phyloP scores from a whole-genome alignment of 441 rosid genomes.

The Gossypium lobatum region DNA sequence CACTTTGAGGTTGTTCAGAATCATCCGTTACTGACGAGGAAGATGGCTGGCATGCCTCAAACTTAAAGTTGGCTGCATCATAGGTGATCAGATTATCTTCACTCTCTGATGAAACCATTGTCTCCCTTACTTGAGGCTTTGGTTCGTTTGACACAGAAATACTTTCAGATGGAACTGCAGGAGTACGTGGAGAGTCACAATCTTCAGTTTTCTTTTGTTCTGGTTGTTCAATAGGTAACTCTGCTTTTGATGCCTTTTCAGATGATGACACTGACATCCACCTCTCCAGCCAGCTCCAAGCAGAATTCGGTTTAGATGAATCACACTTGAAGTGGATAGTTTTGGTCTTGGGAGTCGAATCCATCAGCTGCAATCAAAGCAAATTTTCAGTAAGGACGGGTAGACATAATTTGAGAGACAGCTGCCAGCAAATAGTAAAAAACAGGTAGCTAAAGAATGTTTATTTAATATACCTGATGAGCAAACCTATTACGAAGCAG shows the following conservation, averaged over 20 bases:
- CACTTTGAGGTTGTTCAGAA: constrained; percentile 33
- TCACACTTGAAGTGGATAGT: constrained; percentile 76
- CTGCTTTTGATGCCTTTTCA: constrained; percentile 39
- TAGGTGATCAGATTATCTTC: constrained; percentile 38
- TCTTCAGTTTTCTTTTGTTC: constrained; percentile 31
- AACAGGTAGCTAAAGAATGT: constrained; percentile 6
- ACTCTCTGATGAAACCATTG: constrained; percentile 25
- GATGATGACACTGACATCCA: constrained; percentile 72
- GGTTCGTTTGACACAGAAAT: constrained; percentile 25
- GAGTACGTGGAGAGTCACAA: constrained; percentile 21
- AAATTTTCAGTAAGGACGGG: constrained; percentile 11
- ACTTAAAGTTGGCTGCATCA: constrained; percentile 31
- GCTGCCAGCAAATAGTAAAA: neutral
- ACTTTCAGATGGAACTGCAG: constrained; percentile 27
- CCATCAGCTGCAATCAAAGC: constrained; percentile 56
- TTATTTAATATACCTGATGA: constrained; percentile 52
- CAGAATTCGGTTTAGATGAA: constrained; percentile 60
- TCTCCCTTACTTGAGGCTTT: constrained; percentile 23
- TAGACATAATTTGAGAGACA: constrained; percentile 8
- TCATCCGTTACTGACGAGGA: constrained; percentile 20
- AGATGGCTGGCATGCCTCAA: constrained; percentile 24
- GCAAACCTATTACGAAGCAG: constrained; percentile 83
- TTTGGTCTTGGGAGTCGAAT: constrained; percentile 63
- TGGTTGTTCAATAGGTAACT: constrained; percentile 26
- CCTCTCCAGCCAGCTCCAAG: constrained; percentile 96